These are phyloP conservation scores for Heliosperma pusillum DNA, from an alignment of 148 eudicot genomes.

Conservation along the genomic window DNA sequence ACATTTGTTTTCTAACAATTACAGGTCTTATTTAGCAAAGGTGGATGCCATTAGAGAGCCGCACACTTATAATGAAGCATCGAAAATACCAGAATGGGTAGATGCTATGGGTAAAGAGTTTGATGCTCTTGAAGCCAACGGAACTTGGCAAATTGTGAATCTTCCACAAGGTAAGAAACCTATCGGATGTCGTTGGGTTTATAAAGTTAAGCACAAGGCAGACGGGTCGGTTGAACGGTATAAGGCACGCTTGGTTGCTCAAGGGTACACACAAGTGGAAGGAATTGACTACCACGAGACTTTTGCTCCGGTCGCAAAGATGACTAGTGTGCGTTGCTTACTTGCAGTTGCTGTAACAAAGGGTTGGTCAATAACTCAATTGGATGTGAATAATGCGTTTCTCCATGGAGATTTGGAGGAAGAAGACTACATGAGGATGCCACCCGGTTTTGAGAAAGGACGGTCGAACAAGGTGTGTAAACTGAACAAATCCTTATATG, in stretches of 20 bases:
- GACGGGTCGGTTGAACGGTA: too few species aligned
- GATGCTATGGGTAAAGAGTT: neutral
- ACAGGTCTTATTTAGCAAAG: neutral
- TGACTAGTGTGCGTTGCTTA: neutral
- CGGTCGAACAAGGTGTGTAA: neutral
- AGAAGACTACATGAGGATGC: too few species aligned
- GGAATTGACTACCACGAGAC: neutral
- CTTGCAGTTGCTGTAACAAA: neutral
- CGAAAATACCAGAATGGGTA: neutral
- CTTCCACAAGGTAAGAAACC: neutral
- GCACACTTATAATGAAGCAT: neutral
- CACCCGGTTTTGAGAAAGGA: too few species aligned
- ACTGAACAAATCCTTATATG: too few species aligned
- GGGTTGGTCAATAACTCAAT: neutral
- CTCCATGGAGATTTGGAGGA: neutral
- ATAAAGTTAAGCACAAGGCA: neutral
- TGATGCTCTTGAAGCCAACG: neutral
- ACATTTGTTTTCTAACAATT: too few species aligned
- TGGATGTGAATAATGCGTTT: neutral
- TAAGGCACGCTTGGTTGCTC: too few species aligned
- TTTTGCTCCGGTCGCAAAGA: too few species aligned
- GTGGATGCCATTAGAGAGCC: neutral
- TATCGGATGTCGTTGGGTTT: slow-evolving; percentile 1
- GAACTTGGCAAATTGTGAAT: neutral
- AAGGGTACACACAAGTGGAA: too few species aligned